Percentiles rank a stretch among this genome's conserved stretches.
phyloP scores from a whole-genome alignment of 1,284 basidiomycete genomes.

The Puccinia hordei region DNA sequence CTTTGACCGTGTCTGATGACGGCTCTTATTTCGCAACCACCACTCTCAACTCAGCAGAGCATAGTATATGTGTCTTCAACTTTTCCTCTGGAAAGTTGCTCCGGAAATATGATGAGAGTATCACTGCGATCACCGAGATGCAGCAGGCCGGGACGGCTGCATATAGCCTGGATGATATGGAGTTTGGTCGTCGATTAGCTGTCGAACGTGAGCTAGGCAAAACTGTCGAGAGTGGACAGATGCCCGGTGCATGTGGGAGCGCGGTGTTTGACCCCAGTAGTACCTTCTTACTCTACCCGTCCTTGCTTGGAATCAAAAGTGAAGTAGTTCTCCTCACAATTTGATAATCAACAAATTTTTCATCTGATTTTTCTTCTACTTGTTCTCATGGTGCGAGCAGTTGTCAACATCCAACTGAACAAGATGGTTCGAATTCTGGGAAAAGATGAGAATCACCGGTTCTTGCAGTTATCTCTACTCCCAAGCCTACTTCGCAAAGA shows the following conservation, averaged over 20 bases:
- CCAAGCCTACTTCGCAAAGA: constrained; percentile 91
- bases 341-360: background rate
- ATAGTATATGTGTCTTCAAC: constrained; percentile 89
- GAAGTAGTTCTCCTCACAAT: background rate
- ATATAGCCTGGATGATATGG: constrained; percentile 96
- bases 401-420: constrained; percentile 91
- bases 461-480: constrained; percentile 83
- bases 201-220: constrained; percentile 87
- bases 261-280: constrained; percentile 97
- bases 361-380: background rate
- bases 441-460: constrained; percentile 90
- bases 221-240: constrained; percentile 62
- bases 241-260: constrained; percentile 66
- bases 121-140: constrained; percentile 92
- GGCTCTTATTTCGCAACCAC: constrained; percentile 85
- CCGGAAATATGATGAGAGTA: constrained; percentile 91
- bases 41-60: constrained; percentile 75
- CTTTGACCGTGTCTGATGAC: constrained; percentile 85
- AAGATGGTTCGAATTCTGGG: constrained; percentile 85
- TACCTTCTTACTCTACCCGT: constrained; percentile 88
- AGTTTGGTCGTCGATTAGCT: constrained; percentile 93
- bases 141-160: constrained; percentile 72
- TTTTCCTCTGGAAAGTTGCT: constrained; percentile 86
- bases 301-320: constrained; percentile 94
- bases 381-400: constrained; percentile 63